Base-by-base conservation (phyloP, 306 rosid species). In the Pyrus bretschneideri region DNA sequence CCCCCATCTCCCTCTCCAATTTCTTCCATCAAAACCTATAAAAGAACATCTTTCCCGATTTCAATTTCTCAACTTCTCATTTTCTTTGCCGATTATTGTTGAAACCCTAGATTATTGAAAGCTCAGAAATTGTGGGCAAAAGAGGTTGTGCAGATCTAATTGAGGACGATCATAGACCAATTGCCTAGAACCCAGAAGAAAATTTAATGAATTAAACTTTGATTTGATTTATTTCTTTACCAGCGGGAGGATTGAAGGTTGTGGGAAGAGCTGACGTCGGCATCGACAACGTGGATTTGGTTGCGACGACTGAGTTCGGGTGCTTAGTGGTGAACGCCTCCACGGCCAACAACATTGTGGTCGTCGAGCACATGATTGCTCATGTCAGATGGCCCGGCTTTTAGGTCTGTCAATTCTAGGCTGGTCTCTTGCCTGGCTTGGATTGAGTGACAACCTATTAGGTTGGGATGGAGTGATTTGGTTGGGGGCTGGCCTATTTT, bases 181-280 rank as follows among this genome's bases (percentile, higher is more conserved):
- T 57, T 57, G 23, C 29, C 15, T 2, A 6, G 62, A 57, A 57
- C 29, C 62, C 6, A n/a, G 29, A 57, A 57, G 62, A 57, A 57
- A 11, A 57, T 4, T 57, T 57, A 57, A 57, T n/a, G 52, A 46
- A 46, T 46, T 46, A 46, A 57, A 57, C 61, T 19, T n/a, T n/a
- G 12, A 9, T 57, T n/a, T n/a, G 0, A 21, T 57, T 57, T 57
- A 9, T 51, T 62, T 64, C 18, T 10, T 45, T 45, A 30, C 98
- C 25, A 93, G 78, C 9, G 99, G 99, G 3, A 83, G 99, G 82
- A n/a, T 87, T 96, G 46, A 96, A 91, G 87, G 99, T 96, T 10
- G 99, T 96, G 3, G 99, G 99, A 0, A 86, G 99, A 64, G 99
- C 98, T 40, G 99, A 98, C 21, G 99, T 96, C 22, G 99, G 99